Base-by-base conservation (phyloP, 2,329 filamentous ascomycete genomes). In the Endothia cerciana region DNA sequence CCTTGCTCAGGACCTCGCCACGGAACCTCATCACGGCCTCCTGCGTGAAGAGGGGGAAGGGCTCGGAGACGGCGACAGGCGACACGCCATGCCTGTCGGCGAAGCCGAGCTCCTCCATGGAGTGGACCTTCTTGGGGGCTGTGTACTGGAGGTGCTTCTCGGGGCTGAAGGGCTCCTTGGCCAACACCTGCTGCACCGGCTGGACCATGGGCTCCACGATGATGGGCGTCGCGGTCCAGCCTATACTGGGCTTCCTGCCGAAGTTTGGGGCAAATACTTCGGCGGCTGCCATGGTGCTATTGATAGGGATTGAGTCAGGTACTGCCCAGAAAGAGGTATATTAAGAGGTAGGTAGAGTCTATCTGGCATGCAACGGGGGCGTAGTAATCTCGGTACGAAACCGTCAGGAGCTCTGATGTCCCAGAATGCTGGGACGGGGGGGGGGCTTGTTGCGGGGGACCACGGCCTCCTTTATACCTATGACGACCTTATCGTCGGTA, bases 21-120 rank as follows among this genome's bases (percentile, higher is more conserved):
- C 89, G 81, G 82, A 91, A 89, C 61, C 83, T 81, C 71, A 83
- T 76, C 60, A 91, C 81, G 1, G 88, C 87, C 57, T 89, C 86
- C 40, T 80, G 72, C 13, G 85, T 85, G 75, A 91, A 91, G 30
- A 91, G 80, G 3, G 80, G 80, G 73, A 91, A 91, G 0, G 88
- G 87, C 65, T 89, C 85, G 0, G 87, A 89, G 61, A 89, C 87
- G 15, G 87, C 89, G 59, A 87, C 79, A 1, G 82, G 82, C 1
- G 89, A 91, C 33, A 91, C 81, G 4, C 87, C 88, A 60, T 78
- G 80, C 64, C 81, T 80, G 43, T 85, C 80, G 2, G 80, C 73
- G 49, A 85, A 84, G 1, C 85, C 86, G 61, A 90, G 78, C 40
- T 90, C 87, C 70, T 83, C 80, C 87, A 90, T 90, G 22, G 80